Conservation (phyloP, 164 flowering plant species). For the Umbilicus rupestris region DNA sequence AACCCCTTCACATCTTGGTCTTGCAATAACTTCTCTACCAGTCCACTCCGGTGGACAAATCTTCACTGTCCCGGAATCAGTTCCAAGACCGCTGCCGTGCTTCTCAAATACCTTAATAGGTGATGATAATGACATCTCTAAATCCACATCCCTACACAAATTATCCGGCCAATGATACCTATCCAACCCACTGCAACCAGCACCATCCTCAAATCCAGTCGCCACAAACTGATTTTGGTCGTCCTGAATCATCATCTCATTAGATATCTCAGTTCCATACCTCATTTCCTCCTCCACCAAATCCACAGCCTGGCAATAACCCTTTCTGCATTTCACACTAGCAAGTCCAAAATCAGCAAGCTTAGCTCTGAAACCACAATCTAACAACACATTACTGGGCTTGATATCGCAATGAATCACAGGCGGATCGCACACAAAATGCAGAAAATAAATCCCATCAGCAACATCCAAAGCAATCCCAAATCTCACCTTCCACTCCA, state of each 20-base stretch:
- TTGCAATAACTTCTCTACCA: background rate
- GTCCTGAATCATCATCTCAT: background rate
- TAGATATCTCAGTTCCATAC: background rate
- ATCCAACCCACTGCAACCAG: background rate
- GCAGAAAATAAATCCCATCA: background rate
- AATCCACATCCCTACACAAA: conserved; percentile 1
- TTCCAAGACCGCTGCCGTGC: background rate
- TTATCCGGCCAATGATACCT: background rate
- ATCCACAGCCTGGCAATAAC: conserved; percentile 1
- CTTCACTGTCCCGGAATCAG: background rate
- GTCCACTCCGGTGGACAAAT: background rate
- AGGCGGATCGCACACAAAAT: conserved; percentile 2
- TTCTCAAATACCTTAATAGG: too few relatives aligned
- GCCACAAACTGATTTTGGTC: too few relatives aligned
- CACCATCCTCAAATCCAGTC: background rate
- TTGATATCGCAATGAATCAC: conserved; percentile 1
- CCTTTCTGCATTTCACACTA: background rate
- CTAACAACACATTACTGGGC: conserved; percentile 3
- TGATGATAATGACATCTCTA: background rate
- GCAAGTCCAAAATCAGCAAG: conserved; percentile 7
- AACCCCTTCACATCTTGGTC: background rate
- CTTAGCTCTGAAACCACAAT: background rate
- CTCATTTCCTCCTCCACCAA: background rate
- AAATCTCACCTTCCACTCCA: conserved; percentile 4
- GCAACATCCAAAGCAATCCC: conserved; percentile 6